Base-by-base conservation (phyloP, 768 basidiomycete genomes). In the Kwoniella europaea region DNA sequence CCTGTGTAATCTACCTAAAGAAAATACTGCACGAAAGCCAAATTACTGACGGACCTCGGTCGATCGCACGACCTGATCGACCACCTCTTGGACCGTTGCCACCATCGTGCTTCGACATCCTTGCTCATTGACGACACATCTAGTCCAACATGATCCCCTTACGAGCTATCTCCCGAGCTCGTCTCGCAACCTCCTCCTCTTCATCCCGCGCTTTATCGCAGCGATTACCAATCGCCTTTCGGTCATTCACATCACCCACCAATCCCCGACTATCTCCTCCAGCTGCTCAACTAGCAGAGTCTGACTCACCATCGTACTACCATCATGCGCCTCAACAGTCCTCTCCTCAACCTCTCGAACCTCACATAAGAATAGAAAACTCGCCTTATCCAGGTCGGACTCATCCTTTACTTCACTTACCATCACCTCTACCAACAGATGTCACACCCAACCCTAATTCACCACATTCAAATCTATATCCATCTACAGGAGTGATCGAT, bases 401-500 rank as follows among this genome's bases (percentile, higher is more conserved):
- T 15, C 44, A 58, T 58, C 64, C 61, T 9, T 63, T 65, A 53
- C 52, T 74, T 6, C 67, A 76, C 10, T 54, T 79, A 10, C 78
- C 77, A 3, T 57, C 66, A 0, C 79, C 79, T 10, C 68, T 74
- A 27, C 80, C 80, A 10, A 60, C 63, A 64, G 72, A 74, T 54
- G 53, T 73, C 53, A 56, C 60, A 15, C 68, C 75, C 27, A 41
- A 54, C 7, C 42, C 63, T 0, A 61, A 61, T 29, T 62, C 69
- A 13, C 60, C 68, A n/a, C 76, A 76, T 29, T 57, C 69, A 20
- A 52, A 61, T 5, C 68, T 81, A 10, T 83, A 82, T 63, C 81
- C 82, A 7, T 65, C 79, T 1, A 76, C 79, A 7, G 74, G 77
- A 20, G 74, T 82, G 15, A 68, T 83, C 42, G 82, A 82, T 55